A percentile compares a stretch with the other conserved stretches of the same genome.
phyloP scores from a whole-genome alignment of 2,329 filamentous ascomycete genomes.

The Epicoccum nigrum region DNA sequence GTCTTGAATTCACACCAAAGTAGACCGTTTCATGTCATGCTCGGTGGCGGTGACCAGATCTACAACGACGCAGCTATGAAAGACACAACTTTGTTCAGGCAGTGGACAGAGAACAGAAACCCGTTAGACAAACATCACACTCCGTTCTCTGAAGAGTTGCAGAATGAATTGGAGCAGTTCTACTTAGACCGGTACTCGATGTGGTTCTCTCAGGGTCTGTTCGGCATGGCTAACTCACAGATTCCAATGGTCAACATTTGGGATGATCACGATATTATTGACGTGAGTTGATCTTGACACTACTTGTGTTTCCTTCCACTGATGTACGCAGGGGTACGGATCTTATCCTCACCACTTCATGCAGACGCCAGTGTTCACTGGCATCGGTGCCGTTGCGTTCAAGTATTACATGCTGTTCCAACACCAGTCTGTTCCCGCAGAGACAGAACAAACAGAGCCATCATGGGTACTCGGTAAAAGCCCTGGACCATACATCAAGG shows the following conservation, averaged over 20 bases:
- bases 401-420: constrained; percentile 99
- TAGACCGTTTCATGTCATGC: constrained; percentile 95
- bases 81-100: constrained; percentile 75
- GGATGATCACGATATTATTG: constrained; percentile 78
- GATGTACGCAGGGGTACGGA: constrained; percentile 72
- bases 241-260: constrained; percentile 99
- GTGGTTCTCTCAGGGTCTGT: constrained; percentile 97
- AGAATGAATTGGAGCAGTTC: constrained; percentile 84
- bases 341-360: constrained; percentile 94
- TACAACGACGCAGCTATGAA: constrained; percentile 88
- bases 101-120: constrained; percentile 85
- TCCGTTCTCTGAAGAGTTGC: constrained; percentile 80
- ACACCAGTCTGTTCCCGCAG: constrained; percentile 83
- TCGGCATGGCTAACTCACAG: constrained; percentile 88
- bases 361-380: constrained; percentile 86
- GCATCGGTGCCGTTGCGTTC: constrained; percentile 88
- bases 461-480: constrained; percentile 85
- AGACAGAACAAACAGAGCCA: constrained; percentile 82
- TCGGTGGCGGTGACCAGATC: constrained; percentile 95
- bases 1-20: constrained; percentile 92
- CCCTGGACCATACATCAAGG: constrained; percentile 88
- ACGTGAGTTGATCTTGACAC: constrained; percentile 39
- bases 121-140: constrained; percentile 78
- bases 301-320: constrained; percentile 60
- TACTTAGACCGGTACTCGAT: constrained; percentile 87